Evolutionary conservation across 225 moss, liverwort and hornwort species (phyloP).

Genomic region (Neckera pumila): DNA sequence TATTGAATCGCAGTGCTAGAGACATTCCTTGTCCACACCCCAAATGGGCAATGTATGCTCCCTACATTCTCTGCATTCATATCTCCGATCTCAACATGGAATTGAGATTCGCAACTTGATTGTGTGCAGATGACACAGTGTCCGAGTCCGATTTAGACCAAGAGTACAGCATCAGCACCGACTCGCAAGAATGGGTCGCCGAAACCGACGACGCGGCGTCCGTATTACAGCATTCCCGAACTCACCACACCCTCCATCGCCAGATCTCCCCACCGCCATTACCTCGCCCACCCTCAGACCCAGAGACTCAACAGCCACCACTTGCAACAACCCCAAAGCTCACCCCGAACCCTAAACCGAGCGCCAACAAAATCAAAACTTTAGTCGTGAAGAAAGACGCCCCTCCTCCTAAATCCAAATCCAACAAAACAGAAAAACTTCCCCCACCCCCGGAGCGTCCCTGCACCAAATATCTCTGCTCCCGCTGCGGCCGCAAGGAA

Average conservation of each 20-base stretch:
- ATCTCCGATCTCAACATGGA: background rate
- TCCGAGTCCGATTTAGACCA: conserved; percentile 42
- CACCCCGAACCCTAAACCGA: background rate
- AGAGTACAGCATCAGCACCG: conserved; percentile 39
- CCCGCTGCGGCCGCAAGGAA: conserved; percentile 24
- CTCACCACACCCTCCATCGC: background rate
- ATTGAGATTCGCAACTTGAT: background rate
- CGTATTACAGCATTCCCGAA: conserved; percentile 15
- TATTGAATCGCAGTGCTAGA: background rate
- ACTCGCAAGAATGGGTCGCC: conserved; percentile 41
- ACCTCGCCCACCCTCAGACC: background rate
- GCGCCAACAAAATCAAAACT: background rate
- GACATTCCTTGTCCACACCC: background rate
- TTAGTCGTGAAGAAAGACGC: background rate
- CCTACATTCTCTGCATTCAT: background rate
- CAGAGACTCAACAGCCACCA: background rate
- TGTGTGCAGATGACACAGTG: conserved; percentile 25
- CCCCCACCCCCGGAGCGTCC: background rate
- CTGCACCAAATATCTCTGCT: conserved; percentile 11
- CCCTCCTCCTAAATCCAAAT: background rate
- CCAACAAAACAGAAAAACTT: background rate
- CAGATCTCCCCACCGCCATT: background rate
- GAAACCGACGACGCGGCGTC: conserved; percentile 38
- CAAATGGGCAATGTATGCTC: background rate
- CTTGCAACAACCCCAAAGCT: background rate